A percentile compares a stretch with the other conserved stretches of the same genome.
phyloP scores from a whole-genome alignment of 2,329 filamentous ascomycete species.

The Neonectria ditissima region DNA sequence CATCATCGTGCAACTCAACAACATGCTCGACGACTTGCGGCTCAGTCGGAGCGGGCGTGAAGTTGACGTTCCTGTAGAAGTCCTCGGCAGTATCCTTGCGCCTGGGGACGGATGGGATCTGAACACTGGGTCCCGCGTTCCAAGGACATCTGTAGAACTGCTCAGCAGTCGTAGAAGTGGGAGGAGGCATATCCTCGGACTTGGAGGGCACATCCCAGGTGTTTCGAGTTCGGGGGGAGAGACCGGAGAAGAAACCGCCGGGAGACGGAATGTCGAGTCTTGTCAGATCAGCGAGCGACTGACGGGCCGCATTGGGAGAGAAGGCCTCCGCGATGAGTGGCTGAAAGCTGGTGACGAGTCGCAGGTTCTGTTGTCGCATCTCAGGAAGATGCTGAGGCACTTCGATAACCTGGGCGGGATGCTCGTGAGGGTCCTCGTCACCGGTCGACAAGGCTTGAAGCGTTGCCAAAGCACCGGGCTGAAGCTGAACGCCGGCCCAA shows the following conservation, averaged over 20 bases:
- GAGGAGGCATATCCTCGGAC: conserved; percentile 68
- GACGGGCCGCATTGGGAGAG: conserved; percentile 53
- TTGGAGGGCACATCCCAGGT: conserved; percentile 80
- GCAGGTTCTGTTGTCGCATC: conserved; percentile 66
- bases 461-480: conserved; percentile 83
- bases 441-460: conserved; percentile 77
- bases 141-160: conserved; percentile 91
- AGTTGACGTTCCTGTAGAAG: conserved; percentile 54
- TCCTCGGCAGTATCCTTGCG: conserved; percentile 53
- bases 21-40: conserved; percentile 70
- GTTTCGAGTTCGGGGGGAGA: conserved; percentile 79
- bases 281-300: conserved; percentile 78
- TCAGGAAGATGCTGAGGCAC: conserved; percentile 51
- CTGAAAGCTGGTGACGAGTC: conserved; percentile 59
- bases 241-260: conserved; percentile 88
- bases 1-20: conserved; percentile 66
- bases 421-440: conserved; percentile 72
- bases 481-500: conserved; percentile 81
- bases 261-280: conserved; percentile 91
- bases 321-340: conserved; percentile 34
- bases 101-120: conserved; percentile 51
- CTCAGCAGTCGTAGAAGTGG: conserved; percentile 91
- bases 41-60: conserved; percentile 54
- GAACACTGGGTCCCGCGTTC: conserved; percentile 57
- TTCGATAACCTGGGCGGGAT: conserved; percentile 58